These are phyloP conservation scores for Colletotrichum phormii DNA, from an alignment of 2,329 filamentous ascomycete genomes.

Conservation along the genomic window DNA sequence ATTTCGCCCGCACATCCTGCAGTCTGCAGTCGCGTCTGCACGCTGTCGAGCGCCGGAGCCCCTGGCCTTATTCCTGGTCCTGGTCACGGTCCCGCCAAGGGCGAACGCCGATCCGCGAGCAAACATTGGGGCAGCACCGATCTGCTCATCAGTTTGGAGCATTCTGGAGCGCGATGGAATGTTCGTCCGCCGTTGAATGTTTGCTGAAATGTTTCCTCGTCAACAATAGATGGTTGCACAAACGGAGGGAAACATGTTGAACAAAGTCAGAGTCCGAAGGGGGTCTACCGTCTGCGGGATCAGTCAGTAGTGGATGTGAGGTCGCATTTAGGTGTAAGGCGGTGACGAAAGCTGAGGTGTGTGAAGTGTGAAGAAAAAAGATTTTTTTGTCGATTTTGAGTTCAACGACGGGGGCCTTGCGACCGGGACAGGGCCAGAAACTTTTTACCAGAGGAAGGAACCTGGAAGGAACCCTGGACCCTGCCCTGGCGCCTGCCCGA, in stretches of 20 bases:
- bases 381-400: slow-evolving; percentile 10
- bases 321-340: slow-evolving; percentile 28
- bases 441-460: background rate
- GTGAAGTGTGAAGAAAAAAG: background rate
- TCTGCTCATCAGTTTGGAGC: slow-evolving; percentile 10
- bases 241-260: background rate
- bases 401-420: slow-evolving; percentile 9
- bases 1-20: slow-evolving; percentile 11
- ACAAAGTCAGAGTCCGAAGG: background rate
- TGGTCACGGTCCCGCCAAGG: slow-evolving; percentile 9
- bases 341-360: slow-evolving; percentile 25
- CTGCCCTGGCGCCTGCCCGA: background rate
- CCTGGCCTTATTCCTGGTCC: slow-evolving; percentile 18
- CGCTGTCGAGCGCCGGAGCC: slow-evolving; percentile 13
- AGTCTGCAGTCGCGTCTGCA: slow-evolving; percentile 10
- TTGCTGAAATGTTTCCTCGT: background rate
- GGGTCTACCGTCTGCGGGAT: background rate
- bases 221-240: background rate
- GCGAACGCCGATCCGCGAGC: slow-evolving; percentile 25
- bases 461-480: background rate
- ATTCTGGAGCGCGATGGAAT: background rate
- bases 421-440: slow-evolving; percentile 20
- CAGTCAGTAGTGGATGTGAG: slow-evolving; percentile 13
- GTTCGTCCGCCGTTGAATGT: background rate
- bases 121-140: slow-evolving; percentile 21